Percentiles rank a stretch among this genome's conserved stretches.
phyloP scores from a whole-genome alignment of 176 grass and related monocot species.

The Oryza australiensis region DNA sequence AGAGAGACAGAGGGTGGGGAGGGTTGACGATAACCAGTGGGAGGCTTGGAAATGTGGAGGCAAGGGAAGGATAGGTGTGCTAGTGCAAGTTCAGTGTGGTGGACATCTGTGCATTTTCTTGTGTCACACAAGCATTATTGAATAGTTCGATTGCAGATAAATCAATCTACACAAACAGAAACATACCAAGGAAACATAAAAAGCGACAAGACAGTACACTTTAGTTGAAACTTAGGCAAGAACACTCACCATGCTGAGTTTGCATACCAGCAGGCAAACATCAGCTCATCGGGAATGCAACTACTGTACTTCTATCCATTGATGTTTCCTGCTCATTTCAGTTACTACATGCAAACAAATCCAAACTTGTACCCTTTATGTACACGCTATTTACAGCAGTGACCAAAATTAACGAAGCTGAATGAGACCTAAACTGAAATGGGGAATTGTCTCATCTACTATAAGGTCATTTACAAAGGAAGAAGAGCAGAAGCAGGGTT shows the following conservation, averaged over 20 bases:
- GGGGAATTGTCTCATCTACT: neutral
- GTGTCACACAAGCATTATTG: neutral
- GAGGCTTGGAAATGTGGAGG: neutral
- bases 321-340: neutral
- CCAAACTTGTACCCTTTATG: neutral
- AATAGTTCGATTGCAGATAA: neutral
- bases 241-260: neutral
- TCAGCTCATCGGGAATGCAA: neutral
- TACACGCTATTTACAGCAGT: too few relatives aligned
- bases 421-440: neutral
- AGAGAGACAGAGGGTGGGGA: neutral
- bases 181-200: neutral
- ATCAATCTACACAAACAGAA: neutral
- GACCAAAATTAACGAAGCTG: neutral
- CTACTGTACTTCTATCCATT: neutral
- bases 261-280: neutral
- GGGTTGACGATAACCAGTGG: too few relatives aligned
- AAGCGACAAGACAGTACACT: neutral
- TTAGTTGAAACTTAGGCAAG: neutral
- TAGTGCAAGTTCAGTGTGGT: neutral
- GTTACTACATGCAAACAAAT: neutral
- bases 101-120: neutral
- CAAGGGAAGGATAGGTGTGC: neutral
- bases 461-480: neutral
- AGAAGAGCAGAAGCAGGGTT: neutral